These are phyloP conservation scores for Solanum chiquidenum DNA, from an alignment of 257 asterid species.

Conservation along the genomic window DNA sequence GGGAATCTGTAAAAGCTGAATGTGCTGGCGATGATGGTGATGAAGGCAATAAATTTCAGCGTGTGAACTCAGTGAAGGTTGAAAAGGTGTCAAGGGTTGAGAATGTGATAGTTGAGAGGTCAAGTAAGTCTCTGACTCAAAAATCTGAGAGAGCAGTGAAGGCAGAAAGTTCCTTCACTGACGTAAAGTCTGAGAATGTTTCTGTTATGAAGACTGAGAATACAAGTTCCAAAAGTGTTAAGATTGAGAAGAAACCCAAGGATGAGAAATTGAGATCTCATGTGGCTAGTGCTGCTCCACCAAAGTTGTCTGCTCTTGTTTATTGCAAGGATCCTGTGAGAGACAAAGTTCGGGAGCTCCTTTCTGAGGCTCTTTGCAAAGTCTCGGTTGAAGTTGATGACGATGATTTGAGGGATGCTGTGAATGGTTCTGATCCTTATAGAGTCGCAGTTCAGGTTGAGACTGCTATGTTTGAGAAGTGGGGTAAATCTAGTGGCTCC, in stretches of 20 bases:
- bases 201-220: constrained; percentile 12
- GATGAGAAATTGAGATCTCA: constrained; percentile 34
- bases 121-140: neutral
- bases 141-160: constrained; percentile 20
- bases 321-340: constrained; percentile 30
- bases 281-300: constrained; percentile 5
- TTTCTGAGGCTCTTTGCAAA: constrained; percentile 33
- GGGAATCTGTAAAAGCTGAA: constrained; percentile 22
- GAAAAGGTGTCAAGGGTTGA: neutral
- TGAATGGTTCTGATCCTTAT: constrained; percentile 50
- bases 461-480: constrained; percentile 29
- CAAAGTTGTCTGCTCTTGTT: constrained; percentile 23
- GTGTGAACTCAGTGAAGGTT: constrained; percentile 28
- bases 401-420: constrained; percentile 31
- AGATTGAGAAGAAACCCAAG: constrained; percentile 27
- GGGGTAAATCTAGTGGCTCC: constrained; percentile 35
- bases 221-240: constrained; percentile 12
- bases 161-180: constrained; percentile 24
- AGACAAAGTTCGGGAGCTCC: constrained; percentile 34
- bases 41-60: constrained; percentile 27
- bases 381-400: constrained; percentile 23
- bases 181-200: constrained; percentile 17
- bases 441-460: constrained; percentile 39
- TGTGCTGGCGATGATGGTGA: constrained; percentile 20
- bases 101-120: constrained; percentile 29